phyloP scores from a whole-genome alignment of 805 yeast genomes.

The Pichia paraexigua region DNA sequence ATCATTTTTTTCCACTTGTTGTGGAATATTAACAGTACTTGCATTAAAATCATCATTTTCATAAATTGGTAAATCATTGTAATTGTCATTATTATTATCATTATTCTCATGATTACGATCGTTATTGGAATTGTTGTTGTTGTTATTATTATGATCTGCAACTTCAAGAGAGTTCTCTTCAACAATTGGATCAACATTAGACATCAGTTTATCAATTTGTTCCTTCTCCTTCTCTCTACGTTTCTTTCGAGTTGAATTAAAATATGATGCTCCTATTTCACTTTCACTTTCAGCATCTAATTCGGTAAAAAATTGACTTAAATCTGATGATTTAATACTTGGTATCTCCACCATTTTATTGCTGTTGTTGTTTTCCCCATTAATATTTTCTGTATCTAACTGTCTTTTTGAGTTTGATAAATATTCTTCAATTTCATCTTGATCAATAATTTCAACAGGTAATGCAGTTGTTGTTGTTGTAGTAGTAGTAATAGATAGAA shows the following conservation, averaged over 20 bases:
- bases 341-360: conserved; percentile 7
- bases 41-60: background rate
- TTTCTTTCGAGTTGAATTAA: conserved; percentile 5
- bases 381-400: background rate
- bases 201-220: background rate
- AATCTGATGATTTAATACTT: conserved; percentile 11
- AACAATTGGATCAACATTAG: conserved; percentile 1
- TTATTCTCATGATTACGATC: background rate
- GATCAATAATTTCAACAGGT: conserved; percentile 18
- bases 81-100: background rate
- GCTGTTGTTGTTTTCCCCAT: background rate
- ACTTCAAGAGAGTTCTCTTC: conserved; percentile 4
- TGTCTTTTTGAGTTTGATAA: conserved; percentile 2
- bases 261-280: conserved; percentile 8
- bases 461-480: conserved; percentile 7
- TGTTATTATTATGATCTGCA: background rate
- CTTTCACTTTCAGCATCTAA: conserved; percentile 20
- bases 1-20: background rate
- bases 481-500: background rate
- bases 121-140: background rate
- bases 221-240: conserved; percentile 1
- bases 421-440: conserved; percentile 21
- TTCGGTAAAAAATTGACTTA: conserved; percentile 12
- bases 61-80: background rate
- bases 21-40: background rate